Evolutionary conservation across 176 grass and related monocot genomes (phyloP), one percentile per base, ranked within the genome.

Genomic region (Phyllostachys edulis): DNA sequence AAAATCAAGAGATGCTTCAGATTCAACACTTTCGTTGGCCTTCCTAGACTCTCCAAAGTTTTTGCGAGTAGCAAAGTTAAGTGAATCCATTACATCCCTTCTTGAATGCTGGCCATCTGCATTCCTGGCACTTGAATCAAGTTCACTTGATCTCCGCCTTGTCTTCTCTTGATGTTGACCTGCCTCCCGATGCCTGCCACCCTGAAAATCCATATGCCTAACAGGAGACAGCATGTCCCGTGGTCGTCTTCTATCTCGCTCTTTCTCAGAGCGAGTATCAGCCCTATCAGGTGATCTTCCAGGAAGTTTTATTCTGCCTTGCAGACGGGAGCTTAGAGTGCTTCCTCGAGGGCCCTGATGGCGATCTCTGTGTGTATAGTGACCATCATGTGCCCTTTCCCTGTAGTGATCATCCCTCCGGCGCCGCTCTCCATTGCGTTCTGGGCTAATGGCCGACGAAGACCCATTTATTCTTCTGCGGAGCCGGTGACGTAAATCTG

Each of bases 261-360:
- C 89, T 77, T 82, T 85, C 84, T 95, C 92, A 16, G 67, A 76
- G 64, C 49, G 85, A 63, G 63, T 69, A 85, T 86, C 85, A 78
- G 75, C 41, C 63, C 62, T 89, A 67, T 97, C 89, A 59, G 79
- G 76, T 45, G 87, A 89, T 80, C 78, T 99, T 82, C 75, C 23
- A 86, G 96, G 96, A 76, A 99, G 92, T 65, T 87, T 92, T 85
- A 99, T 99, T 92, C 96, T 94, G 59, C 93, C 91, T 63, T 84
- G 86, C 27, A 99, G 80, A 71, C 93, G 91, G 71, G 85, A 84
- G 63, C 90, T 90, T 47, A 92, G 62, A 23, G 79, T 86, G 57
- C 87, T 89, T 71, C 86, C 90, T 49, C 16, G 88, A 75, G 63
- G 67, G 38, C 64, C 77, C 68, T 84, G 88, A 41, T 78, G 81